These are phyloP conservation scores for Aquanectria penicillioides DNA, from an alignment of 2,329 filamentous ascomycete genomes.

Conservation along the genomic window DNA sequence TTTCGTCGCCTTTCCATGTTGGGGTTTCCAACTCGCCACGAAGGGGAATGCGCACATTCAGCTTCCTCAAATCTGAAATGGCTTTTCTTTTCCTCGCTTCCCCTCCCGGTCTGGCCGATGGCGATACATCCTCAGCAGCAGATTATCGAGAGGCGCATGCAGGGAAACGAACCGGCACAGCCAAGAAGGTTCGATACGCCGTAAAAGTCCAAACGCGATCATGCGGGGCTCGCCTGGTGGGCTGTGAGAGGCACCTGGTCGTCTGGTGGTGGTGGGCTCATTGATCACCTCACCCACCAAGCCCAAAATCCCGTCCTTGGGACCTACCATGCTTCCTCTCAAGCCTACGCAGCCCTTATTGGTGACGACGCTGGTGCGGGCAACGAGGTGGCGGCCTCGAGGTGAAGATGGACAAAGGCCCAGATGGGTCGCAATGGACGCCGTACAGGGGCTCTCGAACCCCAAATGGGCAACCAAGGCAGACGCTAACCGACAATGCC, in stretches of 20 bases:
- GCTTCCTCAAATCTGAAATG: constrained; percentile 5
- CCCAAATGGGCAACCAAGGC: neutral
- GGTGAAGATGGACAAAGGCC: constrained; percentile 30
- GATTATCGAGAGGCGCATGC: constrained; percentile 28
- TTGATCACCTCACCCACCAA: constrained; percentile 40
- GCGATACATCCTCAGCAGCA: constrained; percentile 11
- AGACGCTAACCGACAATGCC: constrained; percentile 22
- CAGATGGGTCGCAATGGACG: constrained; percentile 27
- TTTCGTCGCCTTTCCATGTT: constrained; percentile 16
- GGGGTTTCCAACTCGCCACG: constrained; percentile 11
- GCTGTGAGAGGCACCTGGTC: constrained; percentile 30
- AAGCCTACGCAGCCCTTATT: constrained; percentile 34
- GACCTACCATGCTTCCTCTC: constrained; percentile 5
- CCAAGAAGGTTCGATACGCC: constrained; percentile 31
- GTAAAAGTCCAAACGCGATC: constrained; percentile 19
- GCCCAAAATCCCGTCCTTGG: constrained; percentile 19
- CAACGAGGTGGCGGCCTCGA: constrained; percentile 26
- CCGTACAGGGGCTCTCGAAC: constrained; percentile 27
- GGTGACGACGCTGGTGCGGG: constrained; percentile 28
- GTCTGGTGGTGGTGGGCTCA: constrained; percentile 37
- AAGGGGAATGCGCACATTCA: constrained; percentile 21
- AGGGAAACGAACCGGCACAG: constrained; percentile 32
- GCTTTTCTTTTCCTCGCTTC: neutral
- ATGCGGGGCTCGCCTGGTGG: constrained; percentile 23
- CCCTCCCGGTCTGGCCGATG: constrained; percentile 26